These are phyloP conservation scores for Suhomyces kilbournensis DNA, from an alignment of 805 yeast species.

Conservation along the genomic window DNA sequence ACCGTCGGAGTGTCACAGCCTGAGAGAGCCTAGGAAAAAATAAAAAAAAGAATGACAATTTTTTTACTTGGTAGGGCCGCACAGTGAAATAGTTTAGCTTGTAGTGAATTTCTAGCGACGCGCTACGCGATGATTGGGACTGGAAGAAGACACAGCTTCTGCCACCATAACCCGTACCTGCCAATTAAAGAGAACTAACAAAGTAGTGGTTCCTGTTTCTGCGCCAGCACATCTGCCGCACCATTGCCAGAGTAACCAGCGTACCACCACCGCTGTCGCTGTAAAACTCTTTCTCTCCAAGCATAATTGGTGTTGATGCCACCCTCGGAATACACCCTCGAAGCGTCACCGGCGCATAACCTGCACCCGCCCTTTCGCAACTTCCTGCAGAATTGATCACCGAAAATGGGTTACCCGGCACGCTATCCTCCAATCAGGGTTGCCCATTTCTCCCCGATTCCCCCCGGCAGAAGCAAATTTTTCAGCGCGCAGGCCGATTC, in stretches of 20 bases:
- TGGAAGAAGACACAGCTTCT: neutral
- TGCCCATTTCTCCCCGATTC: constrained; percentile 9
- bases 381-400: neutral
- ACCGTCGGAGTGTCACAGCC: neutral
- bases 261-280: neutral
- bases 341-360: neutral
- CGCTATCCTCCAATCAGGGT: constrained; percentile 4
- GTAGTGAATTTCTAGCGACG: neutral
- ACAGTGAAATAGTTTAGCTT: neutral
- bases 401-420: constrained; percentile 5
- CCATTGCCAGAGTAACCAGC: neutral
- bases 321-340: constrained; percentile 1
- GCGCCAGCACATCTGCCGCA: neutral
- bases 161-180: neutral
- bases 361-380: neutral
- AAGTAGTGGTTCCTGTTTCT: neutral
- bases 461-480: constrained; percentile 9
- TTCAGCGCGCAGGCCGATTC: neutral
- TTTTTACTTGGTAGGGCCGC: neutral
- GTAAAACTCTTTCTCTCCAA: neutral
- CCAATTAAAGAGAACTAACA: neutral
- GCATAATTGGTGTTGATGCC: neutral
- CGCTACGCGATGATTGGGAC: neutral
- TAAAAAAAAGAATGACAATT: neutral
- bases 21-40: neutral